Conservation (phyloP, 2,329 filamentous ascomycete genomes). For the Hypoxylon sp. region DNA sequence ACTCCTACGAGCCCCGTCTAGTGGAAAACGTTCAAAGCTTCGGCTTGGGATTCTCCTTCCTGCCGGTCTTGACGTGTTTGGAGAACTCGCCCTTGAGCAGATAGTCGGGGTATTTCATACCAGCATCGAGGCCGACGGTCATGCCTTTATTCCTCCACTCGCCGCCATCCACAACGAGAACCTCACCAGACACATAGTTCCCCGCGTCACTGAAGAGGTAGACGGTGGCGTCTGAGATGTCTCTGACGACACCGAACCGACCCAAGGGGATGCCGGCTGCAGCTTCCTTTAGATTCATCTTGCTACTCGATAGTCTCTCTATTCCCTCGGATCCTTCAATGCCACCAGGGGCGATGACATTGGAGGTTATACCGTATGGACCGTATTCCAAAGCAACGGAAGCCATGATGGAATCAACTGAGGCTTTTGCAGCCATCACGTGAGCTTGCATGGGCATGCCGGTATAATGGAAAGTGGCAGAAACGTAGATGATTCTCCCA, state of each 20-base stretch:
- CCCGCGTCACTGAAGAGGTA: constrained; percentile 90
- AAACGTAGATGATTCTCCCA: constrained; percentile 90
- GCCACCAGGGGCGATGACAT: constrained; percentile 89
- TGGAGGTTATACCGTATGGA: constrained; percentile 86
- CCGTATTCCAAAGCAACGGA: constrained; percentile 91
- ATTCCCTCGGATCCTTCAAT: constrained; percentile 89
- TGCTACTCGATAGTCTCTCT: constrained; percentile 69
- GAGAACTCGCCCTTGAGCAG: constrained; percentile 59
- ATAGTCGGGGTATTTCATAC: constrained; percentile 69
- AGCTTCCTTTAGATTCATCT: constrained; percentile 54
- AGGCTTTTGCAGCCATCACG: constrained; percentile 92
- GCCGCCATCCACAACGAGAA: constrained; percentile 79
- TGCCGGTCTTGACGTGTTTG: constrained; percentile 59
- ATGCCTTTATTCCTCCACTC: constrained; percentile 68
- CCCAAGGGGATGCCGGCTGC: constrained; percentile 76
- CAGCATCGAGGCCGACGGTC: constrained; percentile 63
- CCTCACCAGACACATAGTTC: constrained; percentile 87
- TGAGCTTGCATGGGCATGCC: constrained; percentile 89
- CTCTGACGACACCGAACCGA: constrained; percentile 82
- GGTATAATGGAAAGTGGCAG: constrained; percentile 91
- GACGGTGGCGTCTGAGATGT: constrained; percentile 93
- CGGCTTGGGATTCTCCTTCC: constrained; percentile 59
- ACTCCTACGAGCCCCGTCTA: not conserved
- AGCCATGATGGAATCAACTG: constrained; percentile 86
- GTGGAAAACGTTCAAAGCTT: constrained; percentile 57